Conservation (phyloP, 306 rosid species). For the Dalbergia cochinchinensis region DNA sequence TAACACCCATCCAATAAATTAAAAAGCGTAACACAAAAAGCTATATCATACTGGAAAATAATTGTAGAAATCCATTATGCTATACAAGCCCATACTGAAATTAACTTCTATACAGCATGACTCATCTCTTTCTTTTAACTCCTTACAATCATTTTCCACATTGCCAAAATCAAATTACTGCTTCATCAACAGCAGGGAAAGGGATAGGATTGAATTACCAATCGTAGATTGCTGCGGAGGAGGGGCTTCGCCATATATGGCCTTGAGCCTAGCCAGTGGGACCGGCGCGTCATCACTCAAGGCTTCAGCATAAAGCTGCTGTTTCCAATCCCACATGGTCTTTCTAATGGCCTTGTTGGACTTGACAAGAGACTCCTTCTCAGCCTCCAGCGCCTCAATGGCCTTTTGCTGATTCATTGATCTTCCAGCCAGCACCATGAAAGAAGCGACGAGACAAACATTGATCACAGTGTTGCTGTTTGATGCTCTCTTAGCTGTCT, state of each 20-base stretch:
- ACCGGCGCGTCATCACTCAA: slow-evolving; percentile 56
- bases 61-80: not conserved
- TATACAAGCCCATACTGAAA: not conserved
- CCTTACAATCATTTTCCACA: slow-evolving; percentile 6
- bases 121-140: slow-evolving; percentile 11
- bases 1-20: not conserved
- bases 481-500: slow-evolving; percentile 51
- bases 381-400: slow-evolving; percentile 73
- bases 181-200: not conserved
- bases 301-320: slow-evolving; percentile 78
- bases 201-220: slow-evolving; percentile 57
- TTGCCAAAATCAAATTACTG: not conserved
- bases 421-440: slow-evolving; percentile 58
- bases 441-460: slow-evolving; percentile 62
- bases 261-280: slow-evolving; percentile 70
- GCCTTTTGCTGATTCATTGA: slow-evolving; percentile 67
- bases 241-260: slow-evolving; percentile 74
- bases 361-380: slow-evolving; percentile 69
- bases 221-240: slow-evolving; percentile 33
- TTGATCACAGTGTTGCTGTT: slow-evolving; percentile 68
- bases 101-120: not conserved
- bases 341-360: slow-evolving; percentile 75
- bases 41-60: not conserved
- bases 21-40: slow-evolving; percentile 15
- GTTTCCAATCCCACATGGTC: slow-evolving; percentile 86